Evolutionary conservation across 495 filamentous ascomycete species (phyloP).

Genomic region (Cetradonia linearis): DNA sequence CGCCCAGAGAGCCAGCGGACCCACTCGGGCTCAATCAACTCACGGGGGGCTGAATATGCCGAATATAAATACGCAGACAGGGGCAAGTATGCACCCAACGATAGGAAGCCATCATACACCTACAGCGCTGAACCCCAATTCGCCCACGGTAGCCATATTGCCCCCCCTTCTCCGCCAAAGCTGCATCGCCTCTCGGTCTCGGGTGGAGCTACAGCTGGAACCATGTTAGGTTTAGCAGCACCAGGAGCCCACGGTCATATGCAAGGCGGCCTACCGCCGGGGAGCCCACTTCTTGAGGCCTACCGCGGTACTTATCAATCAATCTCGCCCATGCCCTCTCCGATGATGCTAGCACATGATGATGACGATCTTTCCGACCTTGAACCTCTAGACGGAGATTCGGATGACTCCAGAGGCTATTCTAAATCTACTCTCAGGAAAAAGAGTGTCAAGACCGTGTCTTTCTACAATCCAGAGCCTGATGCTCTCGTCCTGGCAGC

Average conservation of each 20-base stretch:
- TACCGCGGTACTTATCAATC: slow-evolving; percentile 93
- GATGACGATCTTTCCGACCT: slow-evolving; percentile 44
- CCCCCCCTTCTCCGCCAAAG: slow-evolving; percentile 31
- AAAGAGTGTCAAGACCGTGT: slow-evolving; percentile 33
- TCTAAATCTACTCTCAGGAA: slow-evolving; percentile 13
- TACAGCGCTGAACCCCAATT: slow-evolving; percentile 33
- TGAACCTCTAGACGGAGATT: slow-evolving; percentile 30
- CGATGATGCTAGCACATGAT: slow-evolving; percentile 41
- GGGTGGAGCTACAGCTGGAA: slow-evolving; percentile 13
- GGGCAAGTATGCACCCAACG: slow-evolving; percentile 24
- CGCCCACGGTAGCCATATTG: slow-evolving; percentile 27
- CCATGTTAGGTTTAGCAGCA: slow-evolving; percentile 19
- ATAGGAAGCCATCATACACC: slow-evolving; percentile 25
- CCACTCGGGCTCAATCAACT: slow-evolving; percentile 17
- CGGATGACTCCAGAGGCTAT: slow-evolving; percentile 20
- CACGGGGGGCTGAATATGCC: slow-evolving; percentile 22
- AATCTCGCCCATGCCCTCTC: slow-evolving; percentile 89
- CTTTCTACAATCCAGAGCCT: slow-evolving; percentile 62
- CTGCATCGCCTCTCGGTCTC: slow-evolving; percentile 40
- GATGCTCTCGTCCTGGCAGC: slow-evolving; percentile 68
- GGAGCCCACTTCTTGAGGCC: slow-evolving; percentile 79
- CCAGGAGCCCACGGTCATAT: slow-evolving; percentile 26
- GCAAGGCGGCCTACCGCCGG: slow-evolving; percentile 43
- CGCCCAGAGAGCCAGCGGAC: slow-evolving; percentile 22
- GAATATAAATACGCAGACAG: slow-evolving; percentile 31